phyloP scores from a whole-genome alignment of 2,329 filamentous ascomycete species.

The Zarea fungicola region DNA sequence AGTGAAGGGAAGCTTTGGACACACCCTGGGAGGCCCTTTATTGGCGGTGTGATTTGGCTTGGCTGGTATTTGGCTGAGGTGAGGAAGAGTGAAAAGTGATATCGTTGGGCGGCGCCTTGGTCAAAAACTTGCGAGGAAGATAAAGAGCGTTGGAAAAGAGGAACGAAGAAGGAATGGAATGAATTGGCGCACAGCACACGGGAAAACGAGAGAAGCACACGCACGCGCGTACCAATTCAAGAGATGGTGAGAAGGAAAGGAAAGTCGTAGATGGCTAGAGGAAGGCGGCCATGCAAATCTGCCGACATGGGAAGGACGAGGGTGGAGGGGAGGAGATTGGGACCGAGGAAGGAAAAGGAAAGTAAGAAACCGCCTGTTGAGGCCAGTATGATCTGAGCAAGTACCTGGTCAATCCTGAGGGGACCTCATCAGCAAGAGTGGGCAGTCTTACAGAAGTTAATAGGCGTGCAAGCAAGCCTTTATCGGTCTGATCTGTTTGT shows the following conservation, averaged over 20 bases:
- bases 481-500: too few species aligned
- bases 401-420: too few species aligned
- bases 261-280: not conserved
- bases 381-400: not conserved
- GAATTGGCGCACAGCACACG: slow-evolving; percentile 14
- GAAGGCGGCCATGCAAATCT: slow-evolving; percentile 1
- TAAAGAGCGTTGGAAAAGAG: slow-evolving; percentile 5
- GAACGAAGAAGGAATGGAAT: slow-evolving; percentile 8
- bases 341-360: not conserved
- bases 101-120: slow-evolving; percentile 1
- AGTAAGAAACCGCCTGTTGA: not conserved
- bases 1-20: not conserved
- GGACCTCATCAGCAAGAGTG: too few species aligned
- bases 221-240: slow-evolving; percentile 13
- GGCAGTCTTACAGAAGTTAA: too few species aligned
- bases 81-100: slow-evolving; percentile 1
- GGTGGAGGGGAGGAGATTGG: slow-evolving; percentile 2
- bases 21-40: too few species aligned
- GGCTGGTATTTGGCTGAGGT: not conserved
- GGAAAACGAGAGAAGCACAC: slow-evolving; percentile 8
- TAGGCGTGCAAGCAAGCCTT: too few species aligned
- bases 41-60: too few species aligned
- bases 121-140: not conserved
- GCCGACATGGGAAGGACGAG: slow-evolving; percentile 8
- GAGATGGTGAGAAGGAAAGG: slow-evolving; percentile 3